phyloP scores from a whole-genome alignment of 352 stramenopile genomes.

The Phytophthora fragariae region DNA sequence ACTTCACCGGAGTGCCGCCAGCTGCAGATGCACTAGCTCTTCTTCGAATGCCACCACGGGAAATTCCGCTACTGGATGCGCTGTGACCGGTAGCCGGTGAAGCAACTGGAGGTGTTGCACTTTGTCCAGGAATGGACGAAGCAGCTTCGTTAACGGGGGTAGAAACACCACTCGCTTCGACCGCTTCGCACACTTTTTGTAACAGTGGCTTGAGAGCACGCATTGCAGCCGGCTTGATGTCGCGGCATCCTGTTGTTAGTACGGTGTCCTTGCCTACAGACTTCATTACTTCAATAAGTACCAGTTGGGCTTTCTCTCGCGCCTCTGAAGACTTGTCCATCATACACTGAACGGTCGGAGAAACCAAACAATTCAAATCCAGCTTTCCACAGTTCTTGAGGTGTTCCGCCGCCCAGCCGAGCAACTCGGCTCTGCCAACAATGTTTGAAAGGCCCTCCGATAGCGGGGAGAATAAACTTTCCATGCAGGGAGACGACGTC shows the following conservation, averaged over 20 bases:
- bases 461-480: conserved; percentile 74
- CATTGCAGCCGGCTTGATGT: conserved; percentile 90
- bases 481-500: conserved; percentile 69
- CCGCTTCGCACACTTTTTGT: conserved; percentile 69
- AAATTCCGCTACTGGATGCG: conserved; percentile 16
- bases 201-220: conserved; percentile 86
- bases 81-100: conserved; percentile 18
- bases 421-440: conserved; percentile 79
- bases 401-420: conserved; percentile 79
- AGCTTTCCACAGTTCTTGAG: conserved; percentile 69
- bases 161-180: conserved; percentile 36
- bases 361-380: conserved; percentile 72
- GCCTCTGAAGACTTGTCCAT: conserved; percentile 88
- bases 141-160: conserved; percentile 6
- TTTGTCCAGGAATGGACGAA: conserved; percentile 16
- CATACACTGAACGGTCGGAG: conserved; percentile 80
- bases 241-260: conserved; percentile 71
- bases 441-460: conserved; percentile 79
- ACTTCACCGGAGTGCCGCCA: conserved; percentile 39
- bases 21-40: conserved; percentile 34
- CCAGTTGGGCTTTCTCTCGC: conserved; percentile 78
- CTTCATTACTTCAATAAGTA: conserved; percentile 85
- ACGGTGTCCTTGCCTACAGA: conserved; percentile 82
- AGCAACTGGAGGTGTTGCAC: conserved; percentile 18
- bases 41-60: conserved; percentile 30